Conservation (phyloP, 2,329 filamentous ascomycete species). For the Colletotrichum musae region DNA sequence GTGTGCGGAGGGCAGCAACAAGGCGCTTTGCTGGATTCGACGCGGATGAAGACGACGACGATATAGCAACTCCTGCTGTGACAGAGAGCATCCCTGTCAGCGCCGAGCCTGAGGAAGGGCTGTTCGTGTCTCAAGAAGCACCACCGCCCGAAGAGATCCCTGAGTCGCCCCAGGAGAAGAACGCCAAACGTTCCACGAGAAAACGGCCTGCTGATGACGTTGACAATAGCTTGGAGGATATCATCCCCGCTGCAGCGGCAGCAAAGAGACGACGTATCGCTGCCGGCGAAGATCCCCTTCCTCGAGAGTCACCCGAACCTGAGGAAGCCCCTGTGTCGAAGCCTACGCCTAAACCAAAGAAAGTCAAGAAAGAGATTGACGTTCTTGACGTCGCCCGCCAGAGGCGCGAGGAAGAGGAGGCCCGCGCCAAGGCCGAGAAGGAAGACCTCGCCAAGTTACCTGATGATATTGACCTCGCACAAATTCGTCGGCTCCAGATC, state of each 20-base stretch:
- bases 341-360: slow-evolving; percentile 56
- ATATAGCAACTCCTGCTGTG: slow-evolving; percentile 50
- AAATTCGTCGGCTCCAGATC: slow-evolving; percentile 81
- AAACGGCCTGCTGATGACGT: slow-evolving; percentile 63
- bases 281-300: slow-evolving; percentile 64
- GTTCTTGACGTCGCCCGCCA: slow-evolving; percentile 77
- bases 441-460: slow-evolving; percentile 66
- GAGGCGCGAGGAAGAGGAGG: slow-evolving; percentile 76
- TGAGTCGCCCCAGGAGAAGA: slow-evolving; percentile 42
- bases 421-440: slow-evolving; percentile 68
- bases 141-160: slow-evolving; percentile 26
- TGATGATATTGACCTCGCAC: slow-evolving; percentile 78
- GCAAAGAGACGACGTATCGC: slow-evolving; percentile 84
- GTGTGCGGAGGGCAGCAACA: slow-evolving; percentile 44
- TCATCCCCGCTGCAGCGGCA: slow-evolving; percentile 82
- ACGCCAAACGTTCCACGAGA: slow-evolving; percentile 50
- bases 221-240: slow-evolving; percentile 76
- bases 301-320: slow-evolving; percentile 48
- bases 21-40: slow-evolving; percentile 83
- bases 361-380: slow-evolving; percentile 74
- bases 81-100: slow-evolving; percentile 27
- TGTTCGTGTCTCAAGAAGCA: slow-evolving; percentile 70
- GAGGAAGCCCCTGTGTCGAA: slow-evolving; percentile 47
- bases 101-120: slow-evolving; percentile 57
- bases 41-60: slow-evolving; percentile 57